phyloP scores from a whole-genome alignment of 768 basidiomycete species.

The Holtermanniella nyarrowii region DNA sequence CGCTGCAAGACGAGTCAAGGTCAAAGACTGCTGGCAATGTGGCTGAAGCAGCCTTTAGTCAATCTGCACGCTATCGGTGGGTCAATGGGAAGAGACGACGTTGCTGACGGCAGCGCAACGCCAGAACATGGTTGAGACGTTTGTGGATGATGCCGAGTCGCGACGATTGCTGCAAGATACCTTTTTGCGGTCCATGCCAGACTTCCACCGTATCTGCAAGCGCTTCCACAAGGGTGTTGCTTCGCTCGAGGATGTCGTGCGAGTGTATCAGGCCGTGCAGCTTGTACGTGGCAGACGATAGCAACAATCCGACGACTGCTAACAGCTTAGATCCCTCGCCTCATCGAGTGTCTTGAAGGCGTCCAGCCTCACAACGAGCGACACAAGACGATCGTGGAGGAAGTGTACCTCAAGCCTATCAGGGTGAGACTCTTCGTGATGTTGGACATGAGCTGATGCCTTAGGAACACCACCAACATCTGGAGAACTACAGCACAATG shows the following conservation, averaged over 20 bases:
- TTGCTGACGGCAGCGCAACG: slow-evolving; percentile 53
- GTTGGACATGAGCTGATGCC: not conserved
- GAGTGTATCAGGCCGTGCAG: slow-evolving; percentile 84
- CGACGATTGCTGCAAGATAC: slow-evolving; percentile 71
- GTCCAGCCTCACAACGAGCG: slow-evolving; percentile 45
- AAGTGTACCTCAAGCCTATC: slow-evolving; percentile 56
- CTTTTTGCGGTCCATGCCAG: slow-evolving; percentile 81
- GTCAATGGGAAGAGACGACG: slow-evolving; percentile 33
- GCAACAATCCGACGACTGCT: not conserved
- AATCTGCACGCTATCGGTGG: slow-evolving; percentile 85
- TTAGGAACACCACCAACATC: slow-evolving; percentile 54
- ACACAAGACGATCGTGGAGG: slow-evolving; percentile 52
- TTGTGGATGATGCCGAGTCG: slow-evolving; percentile 65
- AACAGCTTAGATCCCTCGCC: slow-evolving; percentile 54
- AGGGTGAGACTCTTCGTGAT: slow-evolving; percentile 44
- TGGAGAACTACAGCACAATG: slow-evolving; percentile 80
- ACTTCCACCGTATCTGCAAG: slow-evolving; percentile 83
- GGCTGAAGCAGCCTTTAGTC: slow-evolving; percentile 92
- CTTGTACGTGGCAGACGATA: slow-evolving; percentile 48
- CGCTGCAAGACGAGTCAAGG: slow-evolving; percentile 96
- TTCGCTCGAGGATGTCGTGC: slow-evolving; percentile 84
- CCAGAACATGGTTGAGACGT: slow-evolving; percentile 76
- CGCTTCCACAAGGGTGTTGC: slow-evolving; percentile 76
- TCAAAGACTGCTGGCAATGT: slow-evolving; percentile 69
- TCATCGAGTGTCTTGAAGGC: slow-evolving; percentile 56